Evolutionary conservation across 768 basidiomycete species (phyloP), one percentile per base, ranked within the genome.

Genomic region (Termitomyces sp.): DNA sequence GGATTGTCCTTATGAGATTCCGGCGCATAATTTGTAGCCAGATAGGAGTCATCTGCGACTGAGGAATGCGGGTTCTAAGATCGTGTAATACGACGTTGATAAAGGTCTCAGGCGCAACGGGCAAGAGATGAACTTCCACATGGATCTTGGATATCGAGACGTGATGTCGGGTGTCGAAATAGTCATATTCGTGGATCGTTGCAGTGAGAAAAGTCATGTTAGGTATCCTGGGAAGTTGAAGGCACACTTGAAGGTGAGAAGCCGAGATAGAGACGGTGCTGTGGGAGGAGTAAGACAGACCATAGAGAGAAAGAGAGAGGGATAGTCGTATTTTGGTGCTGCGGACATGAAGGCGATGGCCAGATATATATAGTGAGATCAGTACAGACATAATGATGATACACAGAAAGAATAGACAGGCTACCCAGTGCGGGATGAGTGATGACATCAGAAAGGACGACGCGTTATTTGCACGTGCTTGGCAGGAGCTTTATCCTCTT

Each of bases 121-220:
- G 79, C 61, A 76, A 73, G 55, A 79, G 59, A 68, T 72, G 75
- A 30, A 76, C 49, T 20, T 67, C 65, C 24, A 66, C 57, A 20
- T 66, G 52, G 10, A 72, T 18, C 18, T 60, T 59, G 16, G 59
- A 41, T 20, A 57, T 13, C 1, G 68, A 62, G 24, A 67, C 61
- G 52, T 62, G 63, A 46, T 65, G 66, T 18, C 63, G 60, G 5
- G 57, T 35, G 46, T 74, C 73, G 45, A 60, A 62, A 62, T 73
- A 75, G 36, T 72, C 64, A 43, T 72, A 67, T 43, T 68, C 63
- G 26, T 66, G 22, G 20, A 66, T 58, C 13, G 60, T 62, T 44
- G 74, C 54, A 8, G 72, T 68, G 11, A 70, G 52, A 66, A 72
- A 76, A n/a, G 66, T 67, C 3, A 72, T 73, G 28, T 65, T 56